Evolutionary conservation across 768 basidiomycete species (phyloP), one percentile per base, ranked within the genome.

Genomic region (Naganishia onofrii): DNA sequence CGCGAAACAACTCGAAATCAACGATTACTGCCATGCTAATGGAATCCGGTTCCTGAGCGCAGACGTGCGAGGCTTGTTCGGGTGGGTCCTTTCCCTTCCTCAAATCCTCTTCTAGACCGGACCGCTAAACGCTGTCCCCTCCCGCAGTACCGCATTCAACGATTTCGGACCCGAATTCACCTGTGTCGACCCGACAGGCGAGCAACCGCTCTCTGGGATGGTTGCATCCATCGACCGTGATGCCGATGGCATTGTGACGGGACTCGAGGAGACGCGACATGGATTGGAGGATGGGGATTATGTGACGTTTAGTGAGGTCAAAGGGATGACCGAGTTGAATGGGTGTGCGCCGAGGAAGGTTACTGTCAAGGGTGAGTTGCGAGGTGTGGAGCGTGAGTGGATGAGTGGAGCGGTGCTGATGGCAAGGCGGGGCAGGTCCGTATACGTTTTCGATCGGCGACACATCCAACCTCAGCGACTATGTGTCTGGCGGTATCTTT

Each of bases 211-310:
- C 69, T 85, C 87, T 1, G 96, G 96, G 23, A 97, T 99, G 93
- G 90, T 97, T 68, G 94, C 93, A 12, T 90, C 91, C 66, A 87
- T 98, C n/a, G 88, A 87, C 38, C 34, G 69, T n/a, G 89, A 88
- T 71, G 84, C 85, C 54, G 93, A 96, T 65, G 94, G 90, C n/a
- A 82, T 98, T 26, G 95, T 98, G 8, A 96, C 95, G 13, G 96
- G 93, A 79, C 83, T 97, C 70, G 96, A 99, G 74, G 96, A 99
- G 83, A 90, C 95, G 13, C 87, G 96, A 70, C 96, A 98, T 80
- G 96, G 96, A 23, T 86, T 99, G n/a, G 93, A 97, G 80, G 96
- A 98, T 79, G 96, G 96, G 19, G 93, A 98, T 78, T 98, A 89
- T 76, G 94, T 98, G 28, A 94, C 96, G 5, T 98, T 99, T 83